phyloP scores from a whole-genome alignment of 2,329 filamentous ascomycete species.

The Pseudocercospora eumusae region DNA sequence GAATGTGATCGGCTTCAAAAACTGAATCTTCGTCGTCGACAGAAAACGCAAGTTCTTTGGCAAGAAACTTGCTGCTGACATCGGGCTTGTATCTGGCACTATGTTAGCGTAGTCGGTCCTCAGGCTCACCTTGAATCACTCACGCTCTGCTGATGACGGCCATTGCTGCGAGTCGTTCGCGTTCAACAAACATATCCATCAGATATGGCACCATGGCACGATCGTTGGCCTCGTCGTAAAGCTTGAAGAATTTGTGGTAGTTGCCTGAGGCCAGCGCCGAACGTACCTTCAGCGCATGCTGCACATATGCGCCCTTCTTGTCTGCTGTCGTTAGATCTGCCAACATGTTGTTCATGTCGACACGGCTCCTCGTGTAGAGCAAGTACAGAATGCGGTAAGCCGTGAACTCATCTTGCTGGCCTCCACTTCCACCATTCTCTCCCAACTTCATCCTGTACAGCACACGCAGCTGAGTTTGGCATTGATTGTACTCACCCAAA shows the following conservation, averaged over 20 bases:
- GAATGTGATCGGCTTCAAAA: constrained; percentile 33
- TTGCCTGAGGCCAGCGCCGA: constrained; percentile 91
- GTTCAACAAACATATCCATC: constrained; percentile 98
- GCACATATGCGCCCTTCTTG: constrained; percentile 79
- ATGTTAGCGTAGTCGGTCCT: too few relatives aligned
- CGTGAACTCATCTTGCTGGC: constrained; percentile 93
- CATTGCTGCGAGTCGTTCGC: constrained; percentile 87
- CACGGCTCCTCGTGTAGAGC: constrained; percentile 97
- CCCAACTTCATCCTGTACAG: constrained; percentile 85
- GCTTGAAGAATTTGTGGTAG: constrained; percentile 96
- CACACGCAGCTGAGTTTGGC: constrained; percentile 93
- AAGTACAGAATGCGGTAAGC: constrained; percentile 99
- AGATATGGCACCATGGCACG: constrained; percentile 88
- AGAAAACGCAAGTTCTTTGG: constrained; percentile 94
- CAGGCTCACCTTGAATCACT: too few relatives aligned
- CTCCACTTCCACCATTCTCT: constrained; percentile 67
- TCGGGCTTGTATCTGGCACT: constrained; percentile 94
- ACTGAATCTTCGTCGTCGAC: constrained; percentile 69
- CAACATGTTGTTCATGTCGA: constrained; percentile 95
- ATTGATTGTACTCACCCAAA: constrained; percentile 99
- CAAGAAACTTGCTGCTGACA: constrained; percentile 85
- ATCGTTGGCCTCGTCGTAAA: constrained; percentile 78
- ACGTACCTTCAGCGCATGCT: constrained; percentile 87
- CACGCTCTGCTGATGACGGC: constrained; percentile 95
- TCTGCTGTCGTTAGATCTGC: constrained; percentile 98